Evolutionary conservation across 371 early-diverging fungal species (phyloP).

Genomic region (Mortierella sp.): DNA sequence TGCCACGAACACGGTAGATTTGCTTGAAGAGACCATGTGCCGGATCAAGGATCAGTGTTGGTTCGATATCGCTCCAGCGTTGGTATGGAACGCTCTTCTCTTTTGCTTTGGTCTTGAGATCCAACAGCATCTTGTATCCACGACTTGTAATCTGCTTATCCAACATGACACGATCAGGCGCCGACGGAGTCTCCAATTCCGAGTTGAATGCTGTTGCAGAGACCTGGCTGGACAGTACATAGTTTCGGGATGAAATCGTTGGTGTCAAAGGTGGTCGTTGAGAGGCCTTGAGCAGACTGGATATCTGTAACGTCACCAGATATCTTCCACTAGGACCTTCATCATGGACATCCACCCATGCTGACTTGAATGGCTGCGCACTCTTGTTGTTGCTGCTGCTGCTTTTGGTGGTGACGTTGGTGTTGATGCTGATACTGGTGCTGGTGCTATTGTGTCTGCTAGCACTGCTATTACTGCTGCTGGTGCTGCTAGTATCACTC

Average conservation of each 20-base stretch:
- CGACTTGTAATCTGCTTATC: constrained; percentile 40
- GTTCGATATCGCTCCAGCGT: constrained; percentile 44
- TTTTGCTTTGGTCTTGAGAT: constrained; percentile 35
- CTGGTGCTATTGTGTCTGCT: too few species aligned
- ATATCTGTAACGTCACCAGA: constrained; percentile 34
- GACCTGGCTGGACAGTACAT: constrained; percentile 41
- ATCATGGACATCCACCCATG: constrained; percentile 33
- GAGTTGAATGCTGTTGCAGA: constrained; percentile 10
- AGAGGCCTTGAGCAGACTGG: constrained; percentile 4
- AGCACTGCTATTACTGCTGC: too few species aligned
- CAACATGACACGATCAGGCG: constrained; percentile 19
- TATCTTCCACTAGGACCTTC: constrained; percentile 27
- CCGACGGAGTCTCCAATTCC: constrained; percentile 20
- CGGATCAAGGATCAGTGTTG: constrained; percentile 51
- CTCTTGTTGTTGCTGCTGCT: not conserved
- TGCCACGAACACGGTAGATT: constrained; percentile 49
- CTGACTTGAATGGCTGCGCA: not conserved
- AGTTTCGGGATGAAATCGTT: not conserved
- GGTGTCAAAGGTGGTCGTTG: constrained; percentile 29
- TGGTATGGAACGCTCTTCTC: constrained; percentile 43
- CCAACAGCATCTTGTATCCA: constrained; percentile 27
- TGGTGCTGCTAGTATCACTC: too few species aligned
- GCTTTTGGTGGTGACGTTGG: too few species aligned
- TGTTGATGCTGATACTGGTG: too few species aligned
- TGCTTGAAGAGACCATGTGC: constrained; percentile 56